phyloP scores from a whole-genome alignment of 148 eudicot species.

The Silene uniflora region DNA sequence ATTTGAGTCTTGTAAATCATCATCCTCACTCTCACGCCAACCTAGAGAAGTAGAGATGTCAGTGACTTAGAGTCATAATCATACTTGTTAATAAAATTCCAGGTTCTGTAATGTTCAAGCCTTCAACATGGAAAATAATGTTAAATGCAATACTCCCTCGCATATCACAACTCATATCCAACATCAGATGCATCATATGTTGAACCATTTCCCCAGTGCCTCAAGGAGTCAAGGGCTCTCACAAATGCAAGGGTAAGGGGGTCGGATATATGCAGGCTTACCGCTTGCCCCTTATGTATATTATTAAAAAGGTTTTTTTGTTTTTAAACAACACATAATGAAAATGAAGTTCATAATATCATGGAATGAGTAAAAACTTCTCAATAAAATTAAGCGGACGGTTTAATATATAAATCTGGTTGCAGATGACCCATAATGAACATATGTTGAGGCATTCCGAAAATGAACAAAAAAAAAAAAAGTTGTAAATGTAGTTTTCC shows the following conservation, averaged over 20 bases:
- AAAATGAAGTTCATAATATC: background rate
- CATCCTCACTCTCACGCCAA: background rate
- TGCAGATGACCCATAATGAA: background rate
- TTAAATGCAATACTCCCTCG: background rate
- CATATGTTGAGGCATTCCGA: background rate
- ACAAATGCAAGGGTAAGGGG: too few species aligned
- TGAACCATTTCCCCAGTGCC: too few species aligned
- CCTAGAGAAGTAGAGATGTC: conserved; percentile 6
- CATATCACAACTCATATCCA: background rate
- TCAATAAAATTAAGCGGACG: background rate
- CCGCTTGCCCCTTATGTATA: too few species aligned
- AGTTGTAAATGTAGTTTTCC: background rate
- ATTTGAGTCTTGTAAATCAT: background rate
- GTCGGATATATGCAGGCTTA: too few species aligned
- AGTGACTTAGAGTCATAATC: background rate
- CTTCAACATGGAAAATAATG: background rate
- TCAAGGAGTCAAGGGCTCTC: too few species aligned
- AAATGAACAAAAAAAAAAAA: too few species aligned
- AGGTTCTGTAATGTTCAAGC: background rate
- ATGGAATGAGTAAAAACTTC: background rate
- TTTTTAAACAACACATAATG: too few species aligned
- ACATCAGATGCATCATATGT: too few species aligned
- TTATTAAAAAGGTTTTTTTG: too few species aligned
- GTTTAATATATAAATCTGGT: background rate
- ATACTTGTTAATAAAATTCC: background rate